A percentile compares a stretch with the other conserved stretches of the same genome.
Conservation (phyloP, 441 rosid species). For the Aquilaria agallochum region DNA sequence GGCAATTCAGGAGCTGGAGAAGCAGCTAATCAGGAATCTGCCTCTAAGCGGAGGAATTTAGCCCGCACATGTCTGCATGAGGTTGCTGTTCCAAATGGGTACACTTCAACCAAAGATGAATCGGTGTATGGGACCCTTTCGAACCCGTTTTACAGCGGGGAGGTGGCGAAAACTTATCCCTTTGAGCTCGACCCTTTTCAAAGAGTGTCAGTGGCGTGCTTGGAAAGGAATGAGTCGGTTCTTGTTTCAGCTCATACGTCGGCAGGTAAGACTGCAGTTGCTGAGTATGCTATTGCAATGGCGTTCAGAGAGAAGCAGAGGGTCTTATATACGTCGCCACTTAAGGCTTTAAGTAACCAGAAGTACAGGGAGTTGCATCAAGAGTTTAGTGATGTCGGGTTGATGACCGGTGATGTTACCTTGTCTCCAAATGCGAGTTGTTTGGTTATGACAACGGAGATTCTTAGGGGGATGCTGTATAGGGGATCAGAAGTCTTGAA, state of each 20-base stretch:
- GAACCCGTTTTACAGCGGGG: constrained; percentile 63
- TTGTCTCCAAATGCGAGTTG: constrained; percentile 90
- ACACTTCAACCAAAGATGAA: constrained; percentile 55
- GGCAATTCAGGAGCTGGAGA: constrained; percentile 22
- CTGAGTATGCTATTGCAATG: constrained; percentile 98
- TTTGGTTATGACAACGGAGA: constrained; percentile 96
- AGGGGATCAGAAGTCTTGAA: constrained; percentile 92
- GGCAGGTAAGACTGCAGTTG: constrained; percentile 95
- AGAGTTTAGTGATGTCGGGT: constrained; percentile 90
- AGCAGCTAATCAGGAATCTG: constrained; percentile 36
- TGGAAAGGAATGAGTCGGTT: constrained; percentile 91
- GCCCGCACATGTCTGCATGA: constrained; percentile 89
- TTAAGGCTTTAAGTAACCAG: constrained; percentile 97
- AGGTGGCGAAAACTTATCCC: constrained; percentile 73
- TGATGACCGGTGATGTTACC: constrained; percentile 99
- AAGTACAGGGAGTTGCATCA: constrained; percentile 91
- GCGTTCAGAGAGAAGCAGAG: constrained; percentile 92
- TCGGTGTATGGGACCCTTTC: constrained; percentile 65
- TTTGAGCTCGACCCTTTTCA: constrained; percentile 93
- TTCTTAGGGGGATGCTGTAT: constrained; percentile 93
- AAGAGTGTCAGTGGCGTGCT: constrained; percentile 81
- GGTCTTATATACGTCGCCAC: constrained; percentile 89
- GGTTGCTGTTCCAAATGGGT: constrained; percentile 79
- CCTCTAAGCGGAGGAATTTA: constrained; percentile 44
- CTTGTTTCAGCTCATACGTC: constrained; percentile 98